phyloP scores from a whole-genome alignment of 2,329 filamentous ascomycete genomes.

The Colletotrichum aenigma region DNA sequence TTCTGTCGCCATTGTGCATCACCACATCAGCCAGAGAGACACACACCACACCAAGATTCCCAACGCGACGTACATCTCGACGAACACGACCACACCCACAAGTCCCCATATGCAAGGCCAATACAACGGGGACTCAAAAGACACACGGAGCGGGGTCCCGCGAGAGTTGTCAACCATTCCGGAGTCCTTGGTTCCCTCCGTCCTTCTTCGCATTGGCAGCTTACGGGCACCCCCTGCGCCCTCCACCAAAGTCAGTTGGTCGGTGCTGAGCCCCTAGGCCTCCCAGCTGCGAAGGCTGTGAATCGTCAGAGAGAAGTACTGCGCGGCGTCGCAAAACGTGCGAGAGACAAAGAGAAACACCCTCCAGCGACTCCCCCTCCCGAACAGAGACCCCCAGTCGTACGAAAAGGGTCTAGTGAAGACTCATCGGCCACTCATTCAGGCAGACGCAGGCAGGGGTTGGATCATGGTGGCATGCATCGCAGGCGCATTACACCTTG shows the following conservation, averaged over 20 bases:
- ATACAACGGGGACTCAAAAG: background rate
- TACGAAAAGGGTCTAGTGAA: conserved; percentile 4
- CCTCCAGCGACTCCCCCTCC: background rate
- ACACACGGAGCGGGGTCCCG: background rate
- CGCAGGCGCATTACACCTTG: background rate
- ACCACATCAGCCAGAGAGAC: background rate
- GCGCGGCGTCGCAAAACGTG: background rate
- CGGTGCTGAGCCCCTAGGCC: background rate
- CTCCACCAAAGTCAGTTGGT: background rate
- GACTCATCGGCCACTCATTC: conserved; percentile 11
- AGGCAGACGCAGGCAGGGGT: conserved; percentile 17
- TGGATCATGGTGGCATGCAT: background rate
- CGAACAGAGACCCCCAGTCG: background rate
- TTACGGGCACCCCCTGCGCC: conserved; percentile 5
- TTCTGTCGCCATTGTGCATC: background rate
- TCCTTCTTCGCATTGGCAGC: conserved; percentile 7
- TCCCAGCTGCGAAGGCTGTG: background rate
- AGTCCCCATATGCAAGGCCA: background rate
- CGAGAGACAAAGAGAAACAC: background rate
- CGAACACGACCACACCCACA: background rate
- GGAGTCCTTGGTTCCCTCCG: conserved; percentile 10
- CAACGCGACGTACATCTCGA: background rate
- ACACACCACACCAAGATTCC: background rate
- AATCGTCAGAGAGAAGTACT: background rate
- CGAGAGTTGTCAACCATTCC: background rate